Base-by-base conservation (phyloP, 148 eudicot genomes). In the Bassia scoparia region DNA sequence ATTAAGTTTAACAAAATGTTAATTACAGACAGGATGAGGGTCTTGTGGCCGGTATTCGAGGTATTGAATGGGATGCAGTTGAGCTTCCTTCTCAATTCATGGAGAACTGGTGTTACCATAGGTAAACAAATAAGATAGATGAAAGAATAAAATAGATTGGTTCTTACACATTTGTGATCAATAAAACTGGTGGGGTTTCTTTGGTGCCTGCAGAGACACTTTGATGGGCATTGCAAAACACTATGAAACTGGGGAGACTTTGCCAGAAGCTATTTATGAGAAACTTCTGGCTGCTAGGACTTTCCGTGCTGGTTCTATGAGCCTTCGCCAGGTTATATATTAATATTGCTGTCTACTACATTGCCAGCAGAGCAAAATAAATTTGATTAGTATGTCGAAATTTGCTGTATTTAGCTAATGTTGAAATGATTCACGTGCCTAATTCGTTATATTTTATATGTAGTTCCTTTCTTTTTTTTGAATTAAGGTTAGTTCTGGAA, bases 101-200 rank as follows among this genome's bases (percentile, higher is more conserved):
- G 99, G 99, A 95, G 79, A 95, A 95, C 79, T 95, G 99, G 97
- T 95, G 99, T 77, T 95, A 95, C 83, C 99, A 95, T 70, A 86
- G 96, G 99, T 95, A 82, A 69, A 91, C 68, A 84, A 92, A 96
- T 91, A 81, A 69, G 61, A 66, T 20, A 41, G 66, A 34, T 76
- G 52, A 23, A 52, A 44, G 24, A 26, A 34, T 26, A 15, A 18
- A 26, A n/a, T 20, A 27, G 8, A 38, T 12, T 12, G 58, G 24
- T 68, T 10, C 44, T 58, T 17, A n/a, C 11, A 10, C 4, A 41
- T 67, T 59, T 5, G 35, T 8, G n/a, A 67, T 12, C 46, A 29
- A 53, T 67, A 70, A 61, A n/a, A n/a, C n/a, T 18, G 10, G 18
- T 20, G 31, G 15, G 38, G 46, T 49, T 61, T 68, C 24, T 70